A percentile compares a stretch with the other conserved stretches of the same genome.
phyloP scores from a whole-genome alignment of 208 protist species.

The Crithidia expoeki region DNA sequence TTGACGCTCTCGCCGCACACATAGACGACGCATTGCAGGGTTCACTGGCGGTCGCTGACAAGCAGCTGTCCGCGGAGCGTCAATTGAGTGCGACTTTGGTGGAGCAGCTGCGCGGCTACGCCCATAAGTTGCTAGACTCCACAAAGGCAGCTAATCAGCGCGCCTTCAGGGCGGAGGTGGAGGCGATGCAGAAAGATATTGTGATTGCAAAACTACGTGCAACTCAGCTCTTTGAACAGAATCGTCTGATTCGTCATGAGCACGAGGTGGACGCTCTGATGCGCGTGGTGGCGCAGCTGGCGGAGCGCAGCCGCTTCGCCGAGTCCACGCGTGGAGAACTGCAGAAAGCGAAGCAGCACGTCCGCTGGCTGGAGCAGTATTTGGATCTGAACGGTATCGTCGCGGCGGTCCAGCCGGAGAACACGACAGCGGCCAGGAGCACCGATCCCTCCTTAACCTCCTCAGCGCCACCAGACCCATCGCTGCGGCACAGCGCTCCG shows the following conservation, averaged over 20 bases:
- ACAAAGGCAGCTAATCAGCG: conserved; percentile 36
- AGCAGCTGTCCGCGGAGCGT: conserved; percentile 44
- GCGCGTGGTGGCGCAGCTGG: conserved; percentile 63
- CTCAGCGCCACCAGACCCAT: conserved; percentile 3
- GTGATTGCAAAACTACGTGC: conserved; percentile 56
- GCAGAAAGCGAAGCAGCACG: conserved; percentile 52
- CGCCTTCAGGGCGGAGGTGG: conserved; percentile 53
- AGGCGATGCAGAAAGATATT: conserved; percentile 44
- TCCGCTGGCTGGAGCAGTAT: conserved; percentile 70
- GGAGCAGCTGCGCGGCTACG: conserved; percentile 44
- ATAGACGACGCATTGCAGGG: conserved; percentile 28
- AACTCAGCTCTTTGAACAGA: conserved; percentile 49
- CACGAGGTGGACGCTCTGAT: conserved; percentile 71
- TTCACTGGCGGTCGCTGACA: conserved; percentile 23
- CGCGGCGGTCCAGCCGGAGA: conserved; percentile 40
- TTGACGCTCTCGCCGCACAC: conserved; percentile 21
- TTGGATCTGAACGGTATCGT: conserved; percentile 67
- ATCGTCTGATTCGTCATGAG: conserved; percentile 38
- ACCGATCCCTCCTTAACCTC: background rate
- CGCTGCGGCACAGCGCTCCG: conserved; percentile 42
- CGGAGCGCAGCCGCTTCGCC: conserved; percentile 47
- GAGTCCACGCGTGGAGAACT: conserved; percentile 45
- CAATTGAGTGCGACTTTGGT: conserved; percentile 49
- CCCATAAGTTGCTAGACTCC: conserved; percentile 29
- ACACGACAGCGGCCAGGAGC: background rate